Evolutionary conservation across 139 green algal species (phyloP), one percentile per base, ranked within the genome.

Genomic region (Coccomyxa sp.): DNA sequence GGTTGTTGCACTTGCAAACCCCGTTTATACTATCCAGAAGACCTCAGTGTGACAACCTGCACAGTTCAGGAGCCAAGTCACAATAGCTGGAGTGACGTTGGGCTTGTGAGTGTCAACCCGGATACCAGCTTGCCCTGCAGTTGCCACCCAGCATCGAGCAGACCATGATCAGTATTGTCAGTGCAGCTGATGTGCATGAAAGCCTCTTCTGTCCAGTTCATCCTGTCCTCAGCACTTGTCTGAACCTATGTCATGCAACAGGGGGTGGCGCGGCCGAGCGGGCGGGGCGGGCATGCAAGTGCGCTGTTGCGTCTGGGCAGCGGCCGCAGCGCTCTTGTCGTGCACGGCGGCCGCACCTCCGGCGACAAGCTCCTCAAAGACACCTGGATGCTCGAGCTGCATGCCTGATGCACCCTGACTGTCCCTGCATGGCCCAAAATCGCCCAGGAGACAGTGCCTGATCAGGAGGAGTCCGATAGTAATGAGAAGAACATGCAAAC

Each of bases 351-450:
- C 57, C 67, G 79, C 30, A 81, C 68, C 59, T 67, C 60, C n/a
- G 71, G 59, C 18, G 68, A 83, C 58, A 67, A 45, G 10, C 71
- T 86, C 16, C 68, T 59, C 79, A 81, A 81, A 30, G 83, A 86
- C 83, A 83, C 83, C 66, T 86, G 83, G 83, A 10, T 83, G 1
- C 58, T 86, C 13, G 77, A 86, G 66, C 38, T 86, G 82, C 75
- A 58, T 57, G 67, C 63, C 12, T 77, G 13, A 76, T n/a, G 60
- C 3, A 51, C 38, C 17, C 63, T 21, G 45, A 31, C 23, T 27
- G 23, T 58, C 7, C 38, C 38, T 51, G 7, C 38, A 51, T 7
- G 38, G 7, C 38, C 38, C 3, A 3, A 7, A 51, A 51, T 11
- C 7, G 38, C 38, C 38, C 38, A 51, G 38, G 38, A 51, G 38